Percentiles rank a stretch among this genome's conserved stretches.
Evolutionary conservation across 2,329 filamentous ascomycete genomes (phyloP).

Genomic region (Xylariaceae sp.): DNA sequence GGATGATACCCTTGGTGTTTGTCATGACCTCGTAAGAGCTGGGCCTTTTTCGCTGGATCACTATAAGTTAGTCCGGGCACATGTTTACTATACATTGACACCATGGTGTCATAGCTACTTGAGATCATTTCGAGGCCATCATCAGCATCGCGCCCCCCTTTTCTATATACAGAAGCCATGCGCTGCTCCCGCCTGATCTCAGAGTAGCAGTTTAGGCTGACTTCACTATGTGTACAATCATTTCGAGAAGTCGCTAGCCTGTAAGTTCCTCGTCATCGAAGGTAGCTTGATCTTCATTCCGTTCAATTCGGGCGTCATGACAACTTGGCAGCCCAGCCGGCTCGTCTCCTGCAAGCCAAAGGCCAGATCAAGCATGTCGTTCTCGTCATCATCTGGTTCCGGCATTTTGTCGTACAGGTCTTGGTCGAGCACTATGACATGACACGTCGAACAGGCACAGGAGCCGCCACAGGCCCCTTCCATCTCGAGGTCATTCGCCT

Average conservation of each 20-base stretch:
- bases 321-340: slow-evolving; percentile 82
- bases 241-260: slow-evolving; percentile 79
- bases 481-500: slow-evolving; percentile 95
- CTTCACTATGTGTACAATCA: slow-evolving; percentile 1
- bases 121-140: too few species aligned
- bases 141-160: too few species aligned
- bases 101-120: too few species aligned
- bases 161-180: too few species aligned
- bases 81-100: slow-evolving; percentile 1
- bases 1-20: not conserved
- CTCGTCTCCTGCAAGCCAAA: slow-evolving; percentile 86
- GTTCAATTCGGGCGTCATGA: slow-evolving; percentile 86
- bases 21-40: slow-evolving; percentile 19
- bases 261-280: slow-evolving; percentile 91
- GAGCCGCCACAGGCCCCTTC: slow-evolving; percentile 95
- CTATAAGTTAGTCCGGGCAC: slow-evolving; percentile 2
- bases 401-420: slow-evolving; percentile 73
- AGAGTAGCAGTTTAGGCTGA: too few species aligned
- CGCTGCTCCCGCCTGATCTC: too few species aligned
- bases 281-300: slow-evolving; percentile 82
- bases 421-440: slow-evolving; percentile 76
- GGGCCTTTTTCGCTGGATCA: slow-evolving; percentile 11
- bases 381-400: slow-evolving; percentile 75
- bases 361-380: slow-evolving; percentile 86
- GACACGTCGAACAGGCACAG: slow-evolving; percentile 89